These are phyloP conservation scores for Stropharia rugosoannulata DNA, from an alignment of 768 basidiomycete genomes.

Conservation along the genomic window DNA sequence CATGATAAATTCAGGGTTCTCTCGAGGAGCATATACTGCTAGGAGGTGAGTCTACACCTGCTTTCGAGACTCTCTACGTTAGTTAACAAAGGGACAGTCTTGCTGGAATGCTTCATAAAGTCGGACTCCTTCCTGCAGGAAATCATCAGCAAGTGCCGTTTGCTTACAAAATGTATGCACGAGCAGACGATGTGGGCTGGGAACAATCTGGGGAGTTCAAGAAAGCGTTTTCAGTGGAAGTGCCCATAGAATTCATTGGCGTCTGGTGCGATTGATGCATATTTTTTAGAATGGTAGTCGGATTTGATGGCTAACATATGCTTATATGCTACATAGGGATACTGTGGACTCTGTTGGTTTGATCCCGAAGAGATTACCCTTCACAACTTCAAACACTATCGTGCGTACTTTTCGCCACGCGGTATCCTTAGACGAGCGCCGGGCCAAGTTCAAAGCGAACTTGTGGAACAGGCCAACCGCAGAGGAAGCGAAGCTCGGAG, in stretches of 20 bases:
- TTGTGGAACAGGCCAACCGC: slow-evolving; percentile 41
- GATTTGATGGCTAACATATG: too few relatives aligned
- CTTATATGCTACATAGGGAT: slow-evolving; percentile 41
- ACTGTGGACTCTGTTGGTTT: slow-evolving; percentile 66
- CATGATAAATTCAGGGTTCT: slow-evolving; percentile 42
- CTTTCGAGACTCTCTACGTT: not conserved
- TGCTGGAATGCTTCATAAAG: slow-evolving; percentile 53
- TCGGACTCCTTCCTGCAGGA: slow-evolving; percentile 45
- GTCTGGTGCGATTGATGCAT: slow-evolving; percentile 40
- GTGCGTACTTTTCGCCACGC: slow-evolving; percentile 65
- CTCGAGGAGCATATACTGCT: slow-evolving; percentile 65
- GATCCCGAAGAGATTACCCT: slow-evolving; percentile 52
- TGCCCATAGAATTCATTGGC: slow-evolving; percentile 57
- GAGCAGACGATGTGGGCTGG: slow-evolving; percentile 47
- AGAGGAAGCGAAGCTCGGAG: slow-evolving; percentile 26
- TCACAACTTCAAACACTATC: slow-evolving; percentile 54
- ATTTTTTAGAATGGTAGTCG: too few relatives aligned
- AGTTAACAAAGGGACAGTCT: slow-evolving; percentile 25
- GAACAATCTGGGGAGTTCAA: slow-evolving; percentile 54
- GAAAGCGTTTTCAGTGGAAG: slow-evolving; percentile 50
- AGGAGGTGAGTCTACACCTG: slow-evolving; percentile 33
- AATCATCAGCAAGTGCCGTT: slow-evolving; percentile 61
- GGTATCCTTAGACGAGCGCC: slow-evolving; percentile 60
- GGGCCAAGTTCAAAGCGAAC: slow-evolving; percentile 59
- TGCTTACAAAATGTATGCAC: slow-evolving; percentile 61